These are phyloP conservation scores for Kipferlia bialata DNA, from an alignment of 78 protist species.

Conservation along the genomic window DNA sequence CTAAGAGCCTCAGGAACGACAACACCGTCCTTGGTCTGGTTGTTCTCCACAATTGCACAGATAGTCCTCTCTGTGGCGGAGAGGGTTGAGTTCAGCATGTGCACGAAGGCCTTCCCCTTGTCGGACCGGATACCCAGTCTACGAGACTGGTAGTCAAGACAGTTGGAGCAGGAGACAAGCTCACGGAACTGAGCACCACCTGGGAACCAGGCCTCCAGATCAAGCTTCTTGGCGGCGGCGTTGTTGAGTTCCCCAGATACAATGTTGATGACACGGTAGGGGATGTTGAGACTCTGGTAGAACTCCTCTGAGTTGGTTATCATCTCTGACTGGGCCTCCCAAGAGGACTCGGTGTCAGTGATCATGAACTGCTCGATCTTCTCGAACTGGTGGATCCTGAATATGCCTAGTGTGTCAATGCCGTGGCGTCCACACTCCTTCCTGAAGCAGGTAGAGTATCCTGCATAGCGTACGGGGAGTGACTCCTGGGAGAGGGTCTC, in stretches of 20 bases:
- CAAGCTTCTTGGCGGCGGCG: slow-evolving; percentile 98
- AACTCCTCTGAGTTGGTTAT: slow-evolving; percentile 11
- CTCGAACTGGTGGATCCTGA: slow-evolving; percentile 97
- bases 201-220: slow-evolving; percentile 98
- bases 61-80: slow-evolving; percentile 85
- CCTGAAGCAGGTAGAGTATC: slow-evolving; percentile 95
- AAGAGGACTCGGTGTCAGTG: slow-evolving; percentile 76
- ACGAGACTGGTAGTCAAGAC: slow-evolving; percentile 88
- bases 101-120: slow-evolving; percentile 70
- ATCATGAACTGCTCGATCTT: slow-evolving; percentile 94
- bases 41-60: slow-evolving; percentile 93
- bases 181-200: slow-evolving; percentile 80
- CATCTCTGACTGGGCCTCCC: slow-evolving; percentile 25
- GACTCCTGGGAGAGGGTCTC: slow-evolving; percentile 38
- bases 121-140: slow-evolving; percentile 43
- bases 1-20: slow-evolving; percentile 20
- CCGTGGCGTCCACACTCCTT: slow-evolving; percentile 77
- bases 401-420: slow-evolving; percentile 67
- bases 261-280: slow-evolving; percentile 89
- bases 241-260: slow-evolving; percentile 88
- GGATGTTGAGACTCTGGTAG: slow-evolving; percentile 51
- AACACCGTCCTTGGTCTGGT: slow-evolving; percentile 71
- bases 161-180: slow-evolving; percentile 98
- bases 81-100: slow-evolving; percentile 95
- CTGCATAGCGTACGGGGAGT: slow-evolving; percentile 74